A percentile compares a stretch with the other conserved stretches of the same genome.
Evolutionary conservation across 2,329 filamentous ascomycete genomes (phyloP).

Genomic region (Metarhizium album): DNA sequence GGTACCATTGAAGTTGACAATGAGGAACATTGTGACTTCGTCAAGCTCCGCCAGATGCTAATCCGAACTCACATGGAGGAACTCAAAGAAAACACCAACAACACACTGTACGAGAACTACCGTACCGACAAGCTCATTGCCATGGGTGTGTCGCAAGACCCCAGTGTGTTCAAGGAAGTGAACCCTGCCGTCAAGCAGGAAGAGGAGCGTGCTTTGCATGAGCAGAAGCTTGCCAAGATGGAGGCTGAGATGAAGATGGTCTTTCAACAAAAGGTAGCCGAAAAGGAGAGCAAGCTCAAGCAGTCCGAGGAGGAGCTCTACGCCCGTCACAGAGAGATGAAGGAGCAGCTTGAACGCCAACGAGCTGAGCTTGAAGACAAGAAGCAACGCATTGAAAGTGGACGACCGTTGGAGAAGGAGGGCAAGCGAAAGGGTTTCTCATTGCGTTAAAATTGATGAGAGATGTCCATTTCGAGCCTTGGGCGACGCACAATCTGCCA

Average conservation of each 20-base stretch:
- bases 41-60: conserved; percentile 99
- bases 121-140: conserved; percentile 96
- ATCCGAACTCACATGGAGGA: conserved; percentile 99
- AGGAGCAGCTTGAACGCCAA: conserved; percentile 96
- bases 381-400: conserved; percentile 90
- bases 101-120: conserved; percentile 98
- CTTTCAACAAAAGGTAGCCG: conserved; percentile 98
- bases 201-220: conserved; percentile 93
- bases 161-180: conserved; percentile 99
- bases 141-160: conserved; percentile 98
- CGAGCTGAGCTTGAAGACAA: conserved; percentile 94
- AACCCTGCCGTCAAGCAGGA: conserved; percentile 99
- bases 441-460: conserved; percentile 58
- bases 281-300: conserved; percentile 99
- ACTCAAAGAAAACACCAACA: conserved; percentile 99
- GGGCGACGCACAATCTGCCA: conserved; percentile 4
- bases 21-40: conserved; percentile 99
- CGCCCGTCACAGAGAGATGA: conserved; percentile 97
- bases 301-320: conserved; percentile 99
- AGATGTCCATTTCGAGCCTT: background rate
- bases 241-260: conserved; percentile 99
- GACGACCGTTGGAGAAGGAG: conserved; percentile 93
- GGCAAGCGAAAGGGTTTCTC: conserved; percentile 99
- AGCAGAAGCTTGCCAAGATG: conserved; percentile 99
- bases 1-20: conserved; percentile 99